phyloP scores from a whole-genome alignment of 441 rosid genomes.

The Theobroma grandiflorum region DNA sequence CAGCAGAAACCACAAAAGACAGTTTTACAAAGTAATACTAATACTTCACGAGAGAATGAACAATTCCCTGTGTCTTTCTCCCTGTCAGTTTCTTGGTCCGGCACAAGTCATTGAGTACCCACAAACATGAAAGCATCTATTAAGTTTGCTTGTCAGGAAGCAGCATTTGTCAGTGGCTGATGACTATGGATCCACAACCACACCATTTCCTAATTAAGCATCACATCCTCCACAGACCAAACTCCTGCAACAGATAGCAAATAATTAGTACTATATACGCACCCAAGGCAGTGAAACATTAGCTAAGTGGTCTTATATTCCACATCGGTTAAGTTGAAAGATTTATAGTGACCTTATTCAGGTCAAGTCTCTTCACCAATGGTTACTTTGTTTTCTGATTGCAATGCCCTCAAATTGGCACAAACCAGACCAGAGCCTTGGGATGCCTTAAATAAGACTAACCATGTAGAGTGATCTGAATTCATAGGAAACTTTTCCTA shows the following conservation, averaged over 20 bases:
- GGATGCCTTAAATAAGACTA: not conserved
- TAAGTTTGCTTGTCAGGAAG: constrained; percentile 23
- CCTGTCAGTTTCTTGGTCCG: constrained; percentile 31
- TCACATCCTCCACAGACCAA: constrained; percentile 89
- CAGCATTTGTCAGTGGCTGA: constrained; percentile 25
- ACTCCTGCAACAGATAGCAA: constrained; percentile 51
- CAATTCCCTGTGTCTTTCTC: constrained; percentile 45
- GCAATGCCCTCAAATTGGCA: not conserved
- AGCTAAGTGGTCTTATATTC: not conserved
- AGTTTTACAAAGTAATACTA: constrained; percentile 15
- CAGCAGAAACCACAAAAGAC: constrained; percentile 31
- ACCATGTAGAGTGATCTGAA: too few relatives aligned
- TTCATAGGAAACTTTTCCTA: not conserved
- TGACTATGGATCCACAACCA: constrained; percentile 10
- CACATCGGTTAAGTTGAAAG: not conserved
- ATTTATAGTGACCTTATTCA: not conserved
- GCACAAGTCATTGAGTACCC: constrained; percentile 11
- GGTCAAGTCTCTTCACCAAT: not conserved
- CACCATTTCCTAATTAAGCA: constrained; percentile 53
- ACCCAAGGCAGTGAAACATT: not conserved
- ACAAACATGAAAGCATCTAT: not conserved
- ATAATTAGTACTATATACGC: not conserved
- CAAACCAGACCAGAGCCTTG: too few relatives aligned
- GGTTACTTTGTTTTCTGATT: not conserved
- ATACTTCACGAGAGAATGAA: constrained; percentile 45